Evolutionary conservation across 2,329 filamentous ascomycete species (phyloP), one percentile per base, ranked within the genome.

Genomic region (Parastagonospora avenae): DNA sequence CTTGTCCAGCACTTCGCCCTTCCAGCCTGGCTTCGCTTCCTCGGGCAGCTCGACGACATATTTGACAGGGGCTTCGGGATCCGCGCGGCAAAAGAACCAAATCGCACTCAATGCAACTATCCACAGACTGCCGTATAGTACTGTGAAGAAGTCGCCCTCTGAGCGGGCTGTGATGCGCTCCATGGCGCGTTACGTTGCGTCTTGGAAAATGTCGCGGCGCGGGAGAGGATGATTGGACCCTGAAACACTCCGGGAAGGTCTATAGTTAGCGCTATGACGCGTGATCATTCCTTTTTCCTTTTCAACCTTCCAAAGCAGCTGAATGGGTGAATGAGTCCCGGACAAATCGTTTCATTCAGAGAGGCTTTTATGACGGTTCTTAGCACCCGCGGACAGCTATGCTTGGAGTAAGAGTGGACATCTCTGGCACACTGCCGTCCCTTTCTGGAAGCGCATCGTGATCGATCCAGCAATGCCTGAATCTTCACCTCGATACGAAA

Each of bases 11-110:
- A 84, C 77, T 59, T 80, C 79, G 42, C 81, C 78, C 48, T 83
- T 79, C 70, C 80, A 83, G 6, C 72, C 78, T 11, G 72, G 63
- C 42, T 80, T 77, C 46, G 85, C 84, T 57, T 82, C 74, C 70
- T 84, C 83, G n/a, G 89, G 87, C 36, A 81, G 64, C 4, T 84
- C 79, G 28, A 91, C 81, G 39, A 73, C 75, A 74, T 89, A 92
- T 30, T 76, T 77, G 36, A 85, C 81, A 4, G 76, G 68, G n/a
- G 70, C 68, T 57, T 80, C 79, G 12, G 58, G 57, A 44, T 72
- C 66, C 12, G 53, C 66, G 42, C 48, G 71, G 43, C 52, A 71
- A 29, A 50, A 59, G 41, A 52, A 56, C 59, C 59, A 71, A 29
- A 70, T 52, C 1, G 66, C 38, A 1, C 54, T 52, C 27, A 71